phyloP scores from a whole-genome alignment of 139 green algal species.

The Spirogloea muscicola region DNA sequence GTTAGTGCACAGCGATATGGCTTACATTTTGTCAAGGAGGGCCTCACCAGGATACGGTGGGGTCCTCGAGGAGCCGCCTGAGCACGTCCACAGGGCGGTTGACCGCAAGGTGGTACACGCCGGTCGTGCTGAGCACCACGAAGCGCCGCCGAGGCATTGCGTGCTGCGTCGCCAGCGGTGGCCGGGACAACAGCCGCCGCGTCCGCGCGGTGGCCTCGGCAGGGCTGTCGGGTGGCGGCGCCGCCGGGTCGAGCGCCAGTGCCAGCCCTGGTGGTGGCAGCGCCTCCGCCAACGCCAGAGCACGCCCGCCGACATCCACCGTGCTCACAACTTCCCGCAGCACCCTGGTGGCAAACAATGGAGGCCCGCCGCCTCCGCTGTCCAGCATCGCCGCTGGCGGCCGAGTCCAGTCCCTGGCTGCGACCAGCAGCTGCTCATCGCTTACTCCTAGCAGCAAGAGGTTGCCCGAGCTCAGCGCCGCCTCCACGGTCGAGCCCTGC shows the following conservation, averaged over 20 bases:
- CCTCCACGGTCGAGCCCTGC: background rate
- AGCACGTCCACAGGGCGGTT: slow-evolving; percentile 67
- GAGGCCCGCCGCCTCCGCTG: background rate
- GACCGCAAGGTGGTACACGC: slow-evolving; percentile 71
- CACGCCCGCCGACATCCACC: slow-evolving; percentile 6
- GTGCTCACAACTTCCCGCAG: slow-evolving; percentile 13
- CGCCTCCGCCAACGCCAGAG: slow-evolving; percentile 27
- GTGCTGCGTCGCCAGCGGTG: slow-evolving; percentile 68
- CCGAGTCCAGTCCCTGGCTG: background rate
- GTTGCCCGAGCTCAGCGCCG: background rate
- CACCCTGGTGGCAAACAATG: background rate
- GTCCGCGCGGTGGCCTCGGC: background rate
- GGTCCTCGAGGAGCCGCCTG: slow-evolving; percentile 62
- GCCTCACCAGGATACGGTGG: no score
- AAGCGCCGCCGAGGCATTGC: slow-evolving; percentile 61
- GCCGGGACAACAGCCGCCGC: slow-evolving; percentile 5
- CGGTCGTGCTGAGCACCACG: slow-evolving; percentile 73
- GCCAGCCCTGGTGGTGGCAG: slow-evolving; percentile 3
- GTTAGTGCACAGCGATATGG: no score
- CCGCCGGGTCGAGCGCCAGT: background rate
- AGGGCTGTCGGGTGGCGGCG: background rate
- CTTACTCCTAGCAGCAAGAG: background rate
- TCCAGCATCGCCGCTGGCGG: background rate
- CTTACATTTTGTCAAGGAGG: no score
- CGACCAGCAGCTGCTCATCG: background rate